phyloP scores from a whole-genome alignment of 2,329 filamentous ascomycete species.

The Cytospora piceae region DNA sequence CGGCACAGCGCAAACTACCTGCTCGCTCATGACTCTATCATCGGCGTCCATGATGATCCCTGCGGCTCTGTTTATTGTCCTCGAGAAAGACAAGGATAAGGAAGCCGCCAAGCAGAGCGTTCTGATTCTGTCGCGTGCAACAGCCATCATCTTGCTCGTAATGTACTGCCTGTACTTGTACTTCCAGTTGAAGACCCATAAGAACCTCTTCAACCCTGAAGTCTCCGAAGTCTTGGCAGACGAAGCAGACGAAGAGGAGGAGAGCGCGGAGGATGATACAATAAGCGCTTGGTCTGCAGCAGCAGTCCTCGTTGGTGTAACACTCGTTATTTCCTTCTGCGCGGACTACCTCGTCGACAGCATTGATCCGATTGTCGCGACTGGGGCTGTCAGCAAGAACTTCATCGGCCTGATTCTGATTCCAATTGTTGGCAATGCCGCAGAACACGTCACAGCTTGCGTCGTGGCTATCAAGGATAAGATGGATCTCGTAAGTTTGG shows the following conservation, averaged over 20 bases:
- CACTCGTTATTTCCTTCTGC: constrained; percentile 71
- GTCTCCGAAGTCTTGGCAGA: constrained; percentile 36
- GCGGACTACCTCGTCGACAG: constrained; percentile 74
- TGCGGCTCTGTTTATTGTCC: constrained; percentile 51
- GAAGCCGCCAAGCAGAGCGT: constrained; percentile 53
- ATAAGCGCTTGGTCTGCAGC: constrained; percentile 67
- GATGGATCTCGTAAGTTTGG: constrained; percentile 57
- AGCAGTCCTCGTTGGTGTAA: constrained; percentile 70
- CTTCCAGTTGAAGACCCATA: constrained; percentile 78
- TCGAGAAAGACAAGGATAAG: constrained; percentile 43
- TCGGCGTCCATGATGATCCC: constrained; percentile 80
- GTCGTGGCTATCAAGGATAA: constrained; percentile 79
- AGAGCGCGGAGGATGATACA: constrained; percentile 50
- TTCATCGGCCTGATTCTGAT: constrained; percentile 82
- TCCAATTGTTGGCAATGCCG: constrained; percentile 79
- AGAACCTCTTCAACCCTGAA: constrained; percentile 69
- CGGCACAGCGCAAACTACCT: constrained; percentile 77
- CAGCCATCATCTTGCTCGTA: constrained; percentile 72
- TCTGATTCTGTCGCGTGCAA: constrained; percentile 73
- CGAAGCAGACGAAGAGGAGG: constrained; percentile 46
- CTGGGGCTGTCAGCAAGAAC: constrained; percentile 73
- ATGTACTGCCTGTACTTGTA: constrained; percentile 77
- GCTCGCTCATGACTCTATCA: constrained; percentile 74
- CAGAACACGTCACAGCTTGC: constrained; percentile 80
- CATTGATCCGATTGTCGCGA: constrained; percentile 66